Percentiles rank a stretch among this genome's conserved stretches.
Conservation (phyloP, 108 stramenopile species). For the Cyclotella baltica region DNA sequence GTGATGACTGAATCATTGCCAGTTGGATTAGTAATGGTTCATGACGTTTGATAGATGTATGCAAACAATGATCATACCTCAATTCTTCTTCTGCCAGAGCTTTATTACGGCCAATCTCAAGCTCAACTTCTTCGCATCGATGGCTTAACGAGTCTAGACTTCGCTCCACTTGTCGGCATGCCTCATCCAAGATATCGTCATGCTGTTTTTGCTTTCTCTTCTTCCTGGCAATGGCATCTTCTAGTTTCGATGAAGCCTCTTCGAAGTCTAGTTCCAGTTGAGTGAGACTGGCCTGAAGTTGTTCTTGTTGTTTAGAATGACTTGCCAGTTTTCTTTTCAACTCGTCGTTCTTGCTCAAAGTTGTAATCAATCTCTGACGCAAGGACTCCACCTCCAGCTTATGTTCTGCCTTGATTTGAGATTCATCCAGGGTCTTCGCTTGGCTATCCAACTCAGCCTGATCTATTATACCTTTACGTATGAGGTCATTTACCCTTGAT, state of each 20-base stretch:
- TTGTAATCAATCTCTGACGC: neutral
- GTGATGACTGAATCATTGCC: slow-evolving; percentile 3
- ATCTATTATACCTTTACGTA: slow-evolving; percentile 27
- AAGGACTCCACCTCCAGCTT: neutral
- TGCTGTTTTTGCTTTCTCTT: slow-evolving; percentile 4
- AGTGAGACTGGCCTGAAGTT: neutral
- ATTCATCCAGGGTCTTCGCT: neutral
- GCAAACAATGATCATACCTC: neutral
- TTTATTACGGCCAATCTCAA: slow-evolving; percentile 1
- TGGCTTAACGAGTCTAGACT: neutral
- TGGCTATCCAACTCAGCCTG: slow-evolving; percentile 7
- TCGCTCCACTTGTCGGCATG: slow-evolving; percentile 11
- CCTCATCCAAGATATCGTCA: neutral
- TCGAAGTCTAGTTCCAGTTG: slow-evolving; percentile 13
- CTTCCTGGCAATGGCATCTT: neutral
- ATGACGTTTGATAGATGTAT: neutral
- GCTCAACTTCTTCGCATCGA: neutral
- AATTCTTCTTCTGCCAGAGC: neutral
- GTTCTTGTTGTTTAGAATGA: neutral
- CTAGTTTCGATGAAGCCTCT: neutral
- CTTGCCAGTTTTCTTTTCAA: neutral
- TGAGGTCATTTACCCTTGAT: slow-evolving; percentile 23
- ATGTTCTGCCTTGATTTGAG: slow-evolving; percentile 1
- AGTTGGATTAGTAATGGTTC: neutral
- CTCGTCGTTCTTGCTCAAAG: neutral